Conservation (phyloP, 2,329 filamentous ascomycete genomes). For the Xylaria hypoxylon region DNA sequence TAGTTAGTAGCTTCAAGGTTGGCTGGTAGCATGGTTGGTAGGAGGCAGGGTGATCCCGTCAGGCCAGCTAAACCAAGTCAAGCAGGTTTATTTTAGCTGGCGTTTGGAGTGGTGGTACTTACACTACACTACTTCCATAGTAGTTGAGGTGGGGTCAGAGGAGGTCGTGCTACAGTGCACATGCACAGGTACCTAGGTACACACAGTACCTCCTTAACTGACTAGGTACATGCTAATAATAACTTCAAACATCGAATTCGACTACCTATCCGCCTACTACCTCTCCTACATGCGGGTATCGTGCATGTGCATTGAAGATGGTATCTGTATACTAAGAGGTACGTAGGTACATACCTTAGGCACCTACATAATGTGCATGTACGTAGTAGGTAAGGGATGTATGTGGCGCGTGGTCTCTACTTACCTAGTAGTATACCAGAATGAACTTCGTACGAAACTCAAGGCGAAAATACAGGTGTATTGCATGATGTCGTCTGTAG, state of each 20-base stretch:
- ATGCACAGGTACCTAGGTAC: too few relatives aligned
- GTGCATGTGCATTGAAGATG: too few relatives aligned
- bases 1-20: not conserved
- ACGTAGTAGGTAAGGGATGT: not conserved
- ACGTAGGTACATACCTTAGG: not conserved
- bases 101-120: slow-evolving; percentile 23
- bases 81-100: slow-evolving; percentile 30
- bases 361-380: too few relatives aligned
- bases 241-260: slow-evolving; percentile 3
- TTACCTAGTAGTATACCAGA: not conserved
- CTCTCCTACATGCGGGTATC: not conserved
- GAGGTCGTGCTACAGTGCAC: too few relatives aligned
- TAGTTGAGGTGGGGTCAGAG: not conserved
- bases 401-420: not conserved
- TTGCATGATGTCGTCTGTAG: too few relatives aligned
- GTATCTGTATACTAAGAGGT: not conserved
- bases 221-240: slow-evolving; percentile 9
- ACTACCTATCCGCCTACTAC: not conserved
- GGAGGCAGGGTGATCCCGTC: slow-evolving; percentile 24
- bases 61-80: slow-evolving; percentile 31
- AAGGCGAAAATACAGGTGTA: too few relatives aligned
- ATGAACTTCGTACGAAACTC: too few relatives aligned
- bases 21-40: too few relatives aligned
- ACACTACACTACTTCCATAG: too few relatives aligned
- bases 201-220: not conserved